Conservation (phyloP, 805 yeast species). For the Suhomyces faveliae region DNA sequence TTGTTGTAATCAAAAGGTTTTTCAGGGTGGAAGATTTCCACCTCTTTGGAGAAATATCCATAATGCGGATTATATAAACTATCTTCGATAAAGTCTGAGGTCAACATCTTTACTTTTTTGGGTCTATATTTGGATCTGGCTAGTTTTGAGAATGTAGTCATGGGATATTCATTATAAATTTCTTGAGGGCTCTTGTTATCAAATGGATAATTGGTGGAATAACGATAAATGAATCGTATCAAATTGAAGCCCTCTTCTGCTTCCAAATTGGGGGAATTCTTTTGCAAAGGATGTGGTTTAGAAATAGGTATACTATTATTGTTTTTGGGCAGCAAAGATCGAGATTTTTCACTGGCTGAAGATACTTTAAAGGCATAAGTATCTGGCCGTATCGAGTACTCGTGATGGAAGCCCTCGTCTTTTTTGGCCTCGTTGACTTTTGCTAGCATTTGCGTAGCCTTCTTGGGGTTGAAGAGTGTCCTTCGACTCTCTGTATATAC, state of each 20-base stretch:
- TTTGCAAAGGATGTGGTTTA: conserved; percentile 26
- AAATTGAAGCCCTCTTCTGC: conserved; percentile 21
- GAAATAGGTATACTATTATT: neutral
- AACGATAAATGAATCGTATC: conserved; percentile 35
- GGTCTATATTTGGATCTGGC: conserved; percentile 50
- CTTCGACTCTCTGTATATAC: neutral
- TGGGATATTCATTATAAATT: conserved; percentile 36
- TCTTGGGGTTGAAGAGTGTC: conserved; percentile 10
- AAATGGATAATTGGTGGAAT: conserved; percentile 44
- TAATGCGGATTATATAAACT: conserved; percentile 77
- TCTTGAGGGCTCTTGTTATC: conserved; percentile 37
- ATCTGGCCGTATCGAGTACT: conserved; percentile 45
- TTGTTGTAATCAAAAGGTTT: conserved; percentile 61
- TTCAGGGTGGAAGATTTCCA: conserved; percentile 69
- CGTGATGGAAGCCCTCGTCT: conserved; percentile 32
- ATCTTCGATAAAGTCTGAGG: conserved; percentile 80
- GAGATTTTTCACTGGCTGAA: conserved; percentile 17
- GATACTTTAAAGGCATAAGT: conserved; percentile 44
- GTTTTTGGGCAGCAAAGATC: conserved; percentile 12
- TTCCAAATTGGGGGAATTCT: conserved; percentile 5
- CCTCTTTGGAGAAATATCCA: conserved; percentile 80
- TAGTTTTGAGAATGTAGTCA: conserved; percentile 32
- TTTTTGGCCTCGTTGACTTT: conserved; percentile 2
- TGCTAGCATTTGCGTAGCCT: conserved; percentile 16
- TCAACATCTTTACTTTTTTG: conserved; percentile 61